Evolutionary conservation across 768 basidiomycete genomes (phyloP).

Genomic region (Mycena rosella): DNA sequence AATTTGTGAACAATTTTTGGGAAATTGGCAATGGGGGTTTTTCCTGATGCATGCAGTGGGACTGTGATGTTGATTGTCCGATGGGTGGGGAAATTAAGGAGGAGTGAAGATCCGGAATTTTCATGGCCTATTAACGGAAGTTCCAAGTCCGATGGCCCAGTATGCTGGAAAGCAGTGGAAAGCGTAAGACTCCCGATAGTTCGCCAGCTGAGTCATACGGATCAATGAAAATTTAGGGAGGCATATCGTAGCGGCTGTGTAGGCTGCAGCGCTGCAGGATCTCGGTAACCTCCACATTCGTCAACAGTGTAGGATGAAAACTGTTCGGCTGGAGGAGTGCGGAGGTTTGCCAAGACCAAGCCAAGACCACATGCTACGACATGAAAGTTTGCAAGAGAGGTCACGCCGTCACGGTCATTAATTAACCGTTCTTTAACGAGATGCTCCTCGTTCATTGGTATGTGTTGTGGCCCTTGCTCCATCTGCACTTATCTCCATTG

Average conservation of each 20-base stretch:
- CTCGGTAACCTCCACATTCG: neutral
- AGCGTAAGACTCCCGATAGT: too few relatives aligned
- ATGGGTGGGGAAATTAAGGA: neutral
- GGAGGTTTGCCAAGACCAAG: too few relatives aligned
- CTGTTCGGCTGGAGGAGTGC: neutral
- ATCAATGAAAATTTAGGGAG: constrained; percentile 1
- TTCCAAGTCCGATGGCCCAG: neutral
- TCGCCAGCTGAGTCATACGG: constrained; percentile 11
- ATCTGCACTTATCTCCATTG: too few relatives aligned
- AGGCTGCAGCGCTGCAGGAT: neutral
- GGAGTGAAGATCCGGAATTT: neutral
- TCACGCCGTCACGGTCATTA: too few relatives aligned
- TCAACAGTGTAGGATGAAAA: neutral
- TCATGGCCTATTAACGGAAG: neutral
- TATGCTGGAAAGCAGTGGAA: constrained; percentile 1
- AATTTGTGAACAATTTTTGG: too few relatives aligned
- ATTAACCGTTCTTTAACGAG: too few relatives aligned
- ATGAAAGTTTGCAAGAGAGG: neutral
- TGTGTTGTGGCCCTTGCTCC: too few relatives aligned
- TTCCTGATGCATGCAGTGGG: neutral
- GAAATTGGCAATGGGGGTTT: too few relatives aligned
- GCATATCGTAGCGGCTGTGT: neutral
- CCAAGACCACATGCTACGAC: too few relatives aligned
- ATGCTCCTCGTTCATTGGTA: too few relatives aligned
- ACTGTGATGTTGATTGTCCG: neutral